Evolutionary conservation across 257 asterid species (phyloP), one percentile per base, ranked within the genome.

Genomic region (Nicotiana benthamiana): DNA sequence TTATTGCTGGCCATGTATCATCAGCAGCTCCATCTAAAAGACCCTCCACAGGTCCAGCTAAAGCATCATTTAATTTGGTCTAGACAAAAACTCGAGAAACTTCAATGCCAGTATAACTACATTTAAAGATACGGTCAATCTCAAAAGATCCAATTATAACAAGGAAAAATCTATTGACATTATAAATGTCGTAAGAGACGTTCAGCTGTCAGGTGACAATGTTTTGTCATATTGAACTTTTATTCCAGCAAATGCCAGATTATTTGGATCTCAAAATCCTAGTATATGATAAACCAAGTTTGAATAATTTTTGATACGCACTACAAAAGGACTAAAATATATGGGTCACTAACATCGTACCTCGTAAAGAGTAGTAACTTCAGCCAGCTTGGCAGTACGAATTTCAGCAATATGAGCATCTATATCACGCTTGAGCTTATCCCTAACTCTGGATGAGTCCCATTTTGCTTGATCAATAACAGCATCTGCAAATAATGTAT

Each of bases 1-100:
- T 94, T 68, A 96, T 94, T 27, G 98, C 90, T 57, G 97, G 97
- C 99, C 99, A 96, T 40, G 98, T 91, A 52, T 90, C 96, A 51
- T 89, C 90, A 86, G 86, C 85, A 76, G 98, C 99, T 86, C 91
- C 97, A 87, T 96, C 99, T 72, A 96, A 87, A 84, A 96, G 83
- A 84, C 97, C 96, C 88, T 91, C 98, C 78, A 94, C 93, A 54
- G 99, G 97, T 65, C 88, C 98, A 86, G 93, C 85, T 83, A 96
- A 83, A 60, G 94, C 95, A 54, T 88, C 94, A 0, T 91, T 86
- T 88, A 96, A 80, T 83, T 93, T 92, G 81, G 40, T 86, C 99
- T 96, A 96, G 87, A 92, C 75, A 85, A 36, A 82, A 81, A 59
- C 62, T 66, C 40, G 46, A 77, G 48, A 40, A 40, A 40, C 51